These are phyloP conservation scores for Globisporangium abappressorium DNA, from an alignment of 352 stramenopile genomes.

Conservation along the genomic window DNA sequence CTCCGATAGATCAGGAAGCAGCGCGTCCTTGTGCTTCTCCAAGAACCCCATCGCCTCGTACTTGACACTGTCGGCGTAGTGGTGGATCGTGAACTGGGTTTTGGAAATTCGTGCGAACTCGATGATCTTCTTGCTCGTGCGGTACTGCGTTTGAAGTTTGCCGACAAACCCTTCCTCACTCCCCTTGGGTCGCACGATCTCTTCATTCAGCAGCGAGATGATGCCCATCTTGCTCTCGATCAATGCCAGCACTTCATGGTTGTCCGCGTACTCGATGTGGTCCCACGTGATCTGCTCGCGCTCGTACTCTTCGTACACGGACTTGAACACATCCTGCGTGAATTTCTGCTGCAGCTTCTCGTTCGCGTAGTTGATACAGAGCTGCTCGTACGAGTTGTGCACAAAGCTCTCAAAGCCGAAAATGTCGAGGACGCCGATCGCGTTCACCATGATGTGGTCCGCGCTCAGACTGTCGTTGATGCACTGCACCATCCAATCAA, in stretches of 20 bases:
- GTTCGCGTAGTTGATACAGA: conserved; percentile 84
- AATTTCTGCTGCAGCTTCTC: conserved; percentile 88
- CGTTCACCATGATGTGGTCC: conserved; percentile 25
- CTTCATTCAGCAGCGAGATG: conserved; percentile 82
- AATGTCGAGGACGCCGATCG: conserved; percentile 89
- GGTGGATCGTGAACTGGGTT: conserved; percentile 90
- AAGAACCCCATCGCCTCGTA: conserved; percentile 91
- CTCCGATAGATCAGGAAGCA: conserved; percentile 90
- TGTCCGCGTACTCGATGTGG: conserved; percentile 82
- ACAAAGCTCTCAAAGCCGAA: conserved; percentile 89
- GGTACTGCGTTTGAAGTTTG: conserved; percentile 48
- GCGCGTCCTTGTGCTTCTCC: conserved; percentile 93
- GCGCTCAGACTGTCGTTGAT: conserved; percentile 79
- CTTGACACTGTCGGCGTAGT: conserved; percentile 92
- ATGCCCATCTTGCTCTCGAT: conserved; percentile 79
- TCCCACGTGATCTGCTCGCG: conserved; percentile 71
- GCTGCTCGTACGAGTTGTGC: conserved; percentile 92
- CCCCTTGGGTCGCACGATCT: conserved; percentile 75
- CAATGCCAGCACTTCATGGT: conserved; percentile 65
- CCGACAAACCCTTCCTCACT: conserved; percentile 67
- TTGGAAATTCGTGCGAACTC: conserved; percentile 65
- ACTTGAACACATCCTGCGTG: conserved; percentile 88
- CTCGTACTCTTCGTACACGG: conserved; percentile 63
- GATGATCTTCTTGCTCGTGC: conserved; percentile 54
- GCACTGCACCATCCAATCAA: conserved; percentile 92